Evolutionary conservation across 257 asterid genomes (phyloP).

Genomic region (Agastache rugosa): DNA sequence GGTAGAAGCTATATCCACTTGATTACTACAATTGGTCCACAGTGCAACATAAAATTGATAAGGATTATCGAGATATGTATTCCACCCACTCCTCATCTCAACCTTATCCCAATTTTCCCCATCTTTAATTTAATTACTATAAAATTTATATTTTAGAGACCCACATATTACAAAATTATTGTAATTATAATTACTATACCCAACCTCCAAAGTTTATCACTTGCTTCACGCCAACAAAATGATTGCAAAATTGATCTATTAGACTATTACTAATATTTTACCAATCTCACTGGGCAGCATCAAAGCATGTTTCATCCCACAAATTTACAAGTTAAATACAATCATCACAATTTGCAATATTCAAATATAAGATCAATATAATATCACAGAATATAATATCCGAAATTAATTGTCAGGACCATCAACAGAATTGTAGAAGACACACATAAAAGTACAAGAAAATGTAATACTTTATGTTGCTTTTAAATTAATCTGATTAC

Average conservation of each 20-base stretch:
- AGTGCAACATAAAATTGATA: slow-evolving; percentile 10
- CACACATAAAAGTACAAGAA: too few species aligned
- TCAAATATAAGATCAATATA: background rate
- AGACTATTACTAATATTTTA: background rate
- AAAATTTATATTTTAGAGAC: slow-evolving; percentile 25
- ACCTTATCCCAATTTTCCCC: slow-evolving; percentile 51
- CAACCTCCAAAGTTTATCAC: slow-evolving; percentile 5
- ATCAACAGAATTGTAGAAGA: too few species aligned
- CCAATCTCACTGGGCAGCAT: background rate
- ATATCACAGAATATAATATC: background rate
- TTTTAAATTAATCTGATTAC: too few species aligned
- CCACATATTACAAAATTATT: background rate
- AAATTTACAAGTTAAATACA: too few species aligned
- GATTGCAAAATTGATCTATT: slow-evolving; percentile 38
- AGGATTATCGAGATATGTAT: slow-evolving; percentile 46
- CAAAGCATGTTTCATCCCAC: too few species aligned
- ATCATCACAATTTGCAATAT: background rate
- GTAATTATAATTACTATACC: background rate
- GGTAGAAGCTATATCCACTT: slow-evolving; percentile 20
- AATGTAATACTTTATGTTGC: too few species aligned
- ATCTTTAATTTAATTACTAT: background rate
- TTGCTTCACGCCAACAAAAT: slow-evolving; percentile 33
- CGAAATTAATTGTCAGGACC: too few species aligned
- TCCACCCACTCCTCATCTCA: slow-evolving; percentile 64
- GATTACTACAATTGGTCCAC: slow-evolving; percentile 29